These are phyloP conservation scores for Starmerella vitae DNA, from an alignment of 805 yeast species.

Conservation along the genomic window DNA sequence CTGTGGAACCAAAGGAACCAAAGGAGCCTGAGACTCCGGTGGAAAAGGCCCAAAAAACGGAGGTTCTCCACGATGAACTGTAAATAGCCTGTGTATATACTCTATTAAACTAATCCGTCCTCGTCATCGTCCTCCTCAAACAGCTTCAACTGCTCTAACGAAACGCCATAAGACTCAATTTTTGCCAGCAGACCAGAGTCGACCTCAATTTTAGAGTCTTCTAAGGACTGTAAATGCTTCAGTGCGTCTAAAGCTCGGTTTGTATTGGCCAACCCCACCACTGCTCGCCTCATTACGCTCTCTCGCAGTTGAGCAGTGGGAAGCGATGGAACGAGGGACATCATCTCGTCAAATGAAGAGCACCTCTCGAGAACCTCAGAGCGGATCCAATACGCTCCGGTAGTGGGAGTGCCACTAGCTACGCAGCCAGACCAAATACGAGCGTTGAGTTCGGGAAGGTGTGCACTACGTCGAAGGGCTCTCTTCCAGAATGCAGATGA, in stretches of 20 bases:
- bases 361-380: slow-evolving; percentile 14
- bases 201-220: slow-evolving; percentile 17
- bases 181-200: slow-evolving; percentile 12
- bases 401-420: slow-evolving; percentile 8
- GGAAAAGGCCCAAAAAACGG: background rate
- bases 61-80: slow-evolving; percentile 3
- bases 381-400: slow-evolving; percentile 17
- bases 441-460: slow-evolving; percentile 9
- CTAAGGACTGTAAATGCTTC: slow-evolving; percentile 15
- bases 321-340: slow-evolving; percentile 10
- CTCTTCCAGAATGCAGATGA: slow-evolving; percentile 19
- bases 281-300: slow-evolving; percentile 12
- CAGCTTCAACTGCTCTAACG: slow-evolving; percentile 17
- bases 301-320: slow-evolving; percentile 8
- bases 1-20: too few species aligned
- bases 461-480: slow-evolving; percentile 17
- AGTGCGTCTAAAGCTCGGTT: slow-evolving; percentile 18
- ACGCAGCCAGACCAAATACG: slow-evolving; percentile 15
- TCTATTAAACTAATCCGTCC: slow-evolving; percentile 9
- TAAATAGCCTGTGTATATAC: background rate
- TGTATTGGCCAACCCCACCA: slow-evolving; percentile 17
- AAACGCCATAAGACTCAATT: slow-evolving; percentile 16
- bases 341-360: slow-evolving; percentile 17
- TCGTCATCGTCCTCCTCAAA: slow-evolving; percentile 23
- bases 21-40: background rate